Percentiles rank a stretch among this genome's conserved stretches.
Conservation (phyloP, 495 filamentous ascomycete species). For the Trichocladium antarcticum region DNA sequence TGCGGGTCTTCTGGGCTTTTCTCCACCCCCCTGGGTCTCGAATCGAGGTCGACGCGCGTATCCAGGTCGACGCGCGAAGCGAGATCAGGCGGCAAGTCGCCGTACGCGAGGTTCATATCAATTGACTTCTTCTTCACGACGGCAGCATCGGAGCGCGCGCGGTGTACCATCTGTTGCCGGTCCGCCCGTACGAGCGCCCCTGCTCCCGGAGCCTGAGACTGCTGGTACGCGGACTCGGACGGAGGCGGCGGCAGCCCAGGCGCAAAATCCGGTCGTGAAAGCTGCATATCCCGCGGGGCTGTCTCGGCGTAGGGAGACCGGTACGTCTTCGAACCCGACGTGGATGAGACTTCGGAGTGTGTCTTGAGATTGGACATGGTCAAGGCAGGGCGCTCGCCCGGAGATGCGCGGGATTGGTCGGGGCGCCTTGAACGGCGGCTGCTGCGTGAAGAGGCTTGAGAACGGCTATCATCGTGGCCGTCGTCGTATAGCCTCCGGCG, state of each 20-base stretch:
- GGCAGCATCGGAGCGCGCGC: conserved; percentile 33
- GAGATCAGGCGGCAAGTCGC: conserved; percentile 50
- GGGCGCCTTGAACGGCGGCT: conserved; percentile 26
- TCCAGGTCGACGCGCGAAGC: conserved; percentile 34
- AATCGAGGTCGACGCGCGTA: conserved; percentile 33
- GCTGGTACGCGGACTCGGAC: not conserved
- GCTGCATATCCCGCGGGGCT: conserved; percentile 28
- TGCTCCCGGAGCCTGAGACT: not conserved
- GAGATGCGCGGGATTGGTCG: conserved; percentile 17
- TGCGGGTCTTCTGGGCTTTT: conserved; percentile 29
- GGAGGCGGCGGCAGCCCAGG: conserved; percentile 16
- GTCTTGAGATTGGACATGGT: conserved; percentile 35
- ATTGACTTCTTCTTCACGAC: conserved; percentile 46
- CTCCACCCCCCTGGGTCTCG: conserved; percentile 13
- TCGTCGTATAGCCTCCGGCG: conserved; percentile 30
- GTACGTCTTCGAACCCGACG: conserved; percentile 32
- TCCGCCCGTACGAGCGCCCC: not conserved
- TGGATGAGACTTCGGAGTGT: conserved; percentile 35
- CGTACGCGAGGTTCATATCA: conserved; percentile 85
- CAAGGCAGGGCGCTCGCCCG: conserved; percentile 25
- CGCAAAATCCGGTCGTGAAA: conserved; percentile 29
- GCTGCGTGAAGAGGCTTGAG: conserved; percentile 28
- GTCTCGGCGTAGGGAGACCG: conserved; percentile 35
- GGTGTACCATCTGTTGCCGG: conserved; percentile 24
- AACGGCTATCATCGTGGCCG: conserved; percentile 24